These are phyloP conservation scores for Diaporthe australafricana DNA, from an alignment of 2,329 filamentous ascomycete genomes.

Conservation along the genomic window DNA sequence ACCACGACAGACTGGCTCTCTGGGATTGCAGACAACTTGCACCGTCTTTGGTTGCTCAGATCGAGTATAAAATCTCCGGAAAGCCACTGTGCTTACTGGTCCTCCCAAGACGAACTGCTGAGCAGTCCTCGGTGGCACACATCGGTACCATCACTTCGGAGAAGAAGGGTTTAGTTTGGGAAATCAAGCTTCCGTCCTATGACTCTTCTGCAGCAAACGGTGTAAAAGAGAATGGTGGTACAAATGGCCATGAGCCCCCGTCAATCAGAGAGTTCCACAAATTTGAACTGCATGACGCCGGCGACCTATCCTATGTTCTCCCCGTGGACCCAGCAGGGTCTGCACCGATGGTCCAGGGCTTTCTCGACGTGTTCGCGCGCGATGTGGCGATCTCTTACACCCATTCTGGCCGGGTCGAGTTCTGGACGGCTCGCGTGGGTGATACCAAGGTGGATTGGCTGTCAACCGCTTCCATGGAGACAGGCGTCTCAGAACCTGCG, in stretches of 20 bases:
- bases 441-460: conserved; percentile 80
- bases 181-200: conserved; percentile 71
- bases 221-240: conserved; percentile 32
- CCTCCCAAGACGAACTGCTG: conserved; percentile 71
- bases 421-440: conserved; percentile 86
- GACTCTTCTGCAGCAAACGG: conserved; percentile 39
- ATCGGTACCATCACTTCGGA: conserved; percentile 86
- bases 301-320: conserved; percentile 75
- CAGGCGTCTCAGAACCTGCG: conserved; percentile 77
- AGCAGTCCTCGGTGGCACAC: conserved; percentile 70
- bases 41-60: conserved; percentile 69
- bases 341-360: conserved; percentile 76
- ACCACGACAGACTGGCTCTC: conserved; percentile 75
- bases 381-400: conserved; percentile 91
- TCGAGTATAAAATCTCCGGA: conserved; percentile 69
- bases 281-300: conserved; percentile 73
- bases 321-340: conserved; percentile 90
- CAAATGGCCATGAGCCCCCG: conserved; percentile 49
- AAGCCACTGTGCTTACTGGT: conserved; percentile 85
- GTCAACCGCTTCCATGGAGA: conserved; percentile 83
- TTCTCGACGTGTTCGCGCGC: conserved; percentile 85
- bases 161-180: conserved; percentile 85
- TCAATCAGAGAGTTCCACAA: conserved; percentile 75
- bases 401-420: conserved; percentile 77
- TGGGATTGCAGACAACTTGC: conserved; percentile 79